Percentiles rank a stretch among this genome's conserved stretches.
Evolutionary conservation across 2,329 filamentous ascomycete genomes (phyloP).

Genomic region (Scortechinia acanthostroma): DNA sequence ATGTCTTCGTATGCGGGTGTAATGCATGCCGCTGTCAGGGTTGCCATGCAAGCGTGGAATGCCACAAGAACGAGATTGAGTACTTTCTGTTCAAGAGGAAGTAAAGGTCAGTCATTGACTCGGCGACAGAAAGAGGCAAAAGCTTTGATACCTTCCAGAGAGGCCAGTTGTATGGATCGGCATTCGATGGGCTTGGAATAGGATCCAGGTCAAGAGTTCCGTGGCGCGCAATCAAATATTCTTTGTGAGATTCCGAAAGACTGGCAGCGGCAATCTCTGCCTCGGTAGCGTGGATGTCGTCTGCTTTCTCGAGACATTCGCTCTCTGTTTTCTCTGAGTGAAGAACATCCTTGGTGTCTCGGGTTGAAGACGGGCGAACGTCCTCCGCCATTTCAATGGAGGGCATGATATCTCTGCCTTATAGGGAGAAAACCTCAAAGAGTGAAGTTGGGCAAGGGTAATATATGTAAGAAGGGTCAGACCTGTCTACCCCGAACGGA

Average conservation of each 20-base stretch:
- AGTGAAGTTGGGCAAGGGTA: too few species aligned
- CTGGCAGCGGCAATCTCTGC: too few species aligned
- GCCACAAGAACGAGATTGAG: conserved; percentile 42
- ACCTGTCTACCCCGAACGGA: too few species aligned
- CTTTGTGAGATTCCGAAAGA: conserved; percentile 32
- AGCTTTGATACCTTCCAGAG: conserved; percentile 29
- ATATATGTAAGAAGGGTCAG: too few species aligned
- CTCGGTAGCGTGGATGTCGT: too few species aligned
- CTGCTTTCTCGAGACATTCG: too few species aligned
- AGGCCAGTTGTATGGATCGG: conserved; percentile 49
- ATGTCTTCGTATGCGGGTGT: conserved; percentile 45
- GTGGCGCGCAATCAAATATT: conserved; percentile 41
- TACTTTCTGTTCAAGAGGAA: conserved; percentile 40
- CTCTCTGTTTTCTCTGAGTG: too few species aligned
- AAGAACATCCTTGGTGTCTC: too few species aligned
- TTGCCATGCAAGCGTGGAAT: conserved; percentile 48
- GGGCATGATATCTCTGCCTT: too few species aligned
- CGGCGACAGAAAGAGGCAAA: conserved; percentile 2
- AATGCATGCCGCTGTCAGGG: conserved; percentile 43
- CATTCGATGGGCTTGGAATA: conserved; percentile 35
- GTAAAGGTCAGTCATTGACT: not conserved
- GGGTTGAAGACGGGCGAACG: too few species aligned
- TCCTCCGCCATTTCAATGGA: too few species aligned
- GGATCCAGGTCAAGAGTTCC: conserved; percentile 45
- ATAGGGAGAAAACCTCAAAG: too few species aligned